phyloP scores from a whole-genome alignment of 257 asterid genomes.

The Fraxinus quadrangulata region DNA sequence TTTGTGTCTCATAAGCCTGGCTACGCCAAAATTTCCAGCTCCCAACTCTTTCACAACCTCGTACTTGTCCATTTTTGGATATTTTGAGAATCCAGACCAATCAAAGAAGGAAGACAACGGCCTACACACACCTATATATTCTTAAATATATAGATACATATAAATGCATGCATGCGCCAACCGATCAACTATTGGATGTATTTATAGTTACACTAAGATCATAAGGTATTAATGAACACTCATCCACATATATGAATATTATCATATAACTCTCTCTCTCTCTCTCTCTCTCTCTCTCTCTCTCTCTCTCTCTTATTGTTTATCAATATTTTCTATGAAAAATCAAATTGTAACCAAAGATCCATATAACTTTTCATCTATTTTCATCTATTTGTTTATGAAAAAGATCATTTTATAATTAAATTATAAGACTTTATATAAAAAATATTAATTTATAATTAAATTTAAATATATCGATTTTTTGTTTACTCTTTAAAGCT shows the following conservation, averaged over 20 bases:
- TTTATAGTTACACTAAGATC: not conserved
- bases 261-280: not conserved
- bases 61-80: constrained; percentile 55
- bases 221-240: not conserved
- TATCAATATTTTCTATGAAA: too few relatives aligned
- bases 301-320: too few relatives aligned
- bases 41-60: constrained; percentile 76
- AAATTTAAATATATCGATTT: too few relatives aligned
- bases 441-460: too few relatives aligned
- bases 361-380: too few relatives aligned
- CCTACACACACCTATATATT: not conserved
- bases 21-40: constrained; percentile 82
- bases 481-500: too few relatives aligned
- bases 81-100: not conserved
- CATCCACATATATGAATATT: not conserved
- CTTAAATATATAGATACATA: not conserved
- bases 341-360: too few relatives aligned
- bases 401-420: too few relatives aligned
- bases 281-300: not conserved
- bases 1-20: constrained; percentile 71
- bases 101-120: not conserved
- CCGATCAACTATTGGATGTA: not conserved
- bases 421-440: too few relatives aligned
- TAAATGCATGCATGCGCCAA: not conserved
- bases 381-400: too few relatives aligned